These are phyloP conservation scores for Diplocarpon rosae DNA, from an alignment of 2,329 filamentous ascomycete genomes.

Conservation along the genomic window DNA sequence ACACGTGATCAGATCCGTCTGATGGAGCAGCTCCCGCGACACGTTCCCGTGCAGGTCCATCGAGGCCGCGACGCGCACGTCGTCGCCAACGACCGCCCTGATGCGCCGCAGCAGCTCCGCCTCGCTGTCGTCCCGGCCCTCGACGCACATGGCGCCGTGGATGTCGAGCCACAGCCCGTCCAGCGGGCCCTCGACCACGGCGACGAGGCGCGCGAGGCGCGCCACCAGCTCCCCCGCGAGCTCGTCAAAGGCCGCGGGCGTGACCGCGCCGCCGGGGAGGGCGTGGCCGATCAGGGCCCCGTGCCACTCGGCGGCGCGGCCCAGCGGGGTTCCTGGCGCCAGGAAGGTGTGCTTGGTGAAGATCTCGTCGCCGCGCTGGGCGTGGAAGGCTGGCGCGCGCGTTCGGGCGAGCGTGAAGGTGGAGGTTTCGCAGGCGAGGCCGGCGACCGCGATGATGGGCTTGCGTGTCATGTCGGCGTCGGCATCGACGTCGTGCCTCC, in stretches of 20 bases:
- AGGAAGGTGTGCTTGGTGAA: conserved; percentile 37
- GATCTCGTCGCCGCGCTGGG: conserved; percentile 33
- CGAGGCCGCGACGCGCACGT: conserved; percentile 39
- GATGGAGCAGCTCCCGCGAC: conserved; percentile 36
- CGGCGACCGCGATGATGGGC: conserved; percentile 39
- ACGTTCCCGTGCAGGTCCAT: conserved; percentile 48
- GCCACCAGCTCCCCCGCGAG: conserved; percentile 33
- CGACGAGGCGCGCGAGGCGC: conserved; percentile 31
- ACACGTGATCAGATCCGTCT: conserved; percentile 41
- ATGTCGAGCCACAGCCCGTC: conserved; percentile 46
- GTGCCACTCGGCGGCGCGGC: conserved; percentile 35
- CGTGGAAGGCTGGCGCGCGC: conserved; percentile 37
- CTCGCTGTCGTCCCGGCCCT: conserved; percentile 37
- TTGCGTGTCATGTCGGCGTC: conserved; percentile 16
- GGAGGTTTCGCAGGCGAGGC: conserved; percentile 43
- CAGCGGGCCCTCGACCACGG: conserved; percentile 24
- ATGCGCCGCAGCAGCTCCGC: conserved; percentile 36
- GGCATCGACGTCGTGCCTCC: too few species aligned
- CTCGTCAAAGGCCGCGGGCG: conserved; percentile 34
- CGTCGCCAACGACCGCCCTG: conserved; percentile 33
- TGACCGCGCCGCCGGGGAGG: conserved; percentile 38
- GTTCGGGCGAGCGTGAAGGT: conserved; percentile 41
- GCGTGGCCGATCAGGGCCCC: conserved; percentile 41
- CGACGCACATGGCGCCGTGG: conserved; percentile 44
- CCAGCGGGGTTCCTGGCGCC: conserved; percentile 31